Evolutionary conservation across 2,329 filamentous ascomycete species (phyloP).

Genomic region (Neonectria sp.): DNA sequence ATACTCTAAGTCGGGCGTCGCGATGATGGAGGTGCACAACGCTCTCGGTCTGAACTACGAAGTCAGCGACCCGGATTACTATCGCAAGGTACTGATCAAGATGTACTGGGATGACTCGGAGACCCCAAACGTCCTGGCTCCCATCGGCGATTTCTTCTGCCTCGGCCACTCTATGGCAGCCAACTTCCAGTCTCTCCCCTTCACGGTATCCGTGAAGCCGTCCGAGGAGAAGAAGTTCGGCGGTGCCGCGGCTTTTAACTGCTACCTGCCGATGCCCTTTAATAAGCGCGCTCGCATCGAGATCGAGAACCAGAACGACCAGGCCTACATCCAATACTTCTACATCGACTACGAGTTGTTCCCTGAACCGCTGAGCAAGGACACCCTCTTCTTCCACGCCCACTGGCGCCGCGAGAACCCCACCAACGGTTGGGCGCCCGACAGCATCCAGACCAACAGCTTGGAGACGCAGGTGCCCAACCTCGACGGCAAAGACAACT

Average conservation of each 20-base stretch:
- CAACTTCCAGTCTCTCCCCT: constrained; percentile 53
- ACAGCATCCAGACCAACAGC: constrained; percentile 51
- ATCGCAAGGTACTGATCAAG: constrained; percentile 53
- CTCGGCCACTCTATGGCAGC: constrained; percentile 51
- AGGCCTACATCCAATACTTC: constrained; percentile 54
- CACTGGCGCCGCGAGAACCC: constrained; percentile 53
- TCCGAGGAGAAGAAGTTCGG: constrained; percentile 53
- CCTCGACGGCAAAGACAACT: constrained; percentile 49
- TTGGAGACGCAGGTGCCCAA: constrained; percentile 52
- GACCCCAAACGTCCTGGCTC: constrained; percentile 50
- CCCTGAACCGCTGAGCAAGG: constrained; percentile 42
- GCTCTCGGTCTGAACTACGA: constrained; percentile 52
- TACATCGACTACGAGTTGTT: constrained; percentile 54
- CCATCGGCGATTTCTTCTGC: constrained; percentile 53
- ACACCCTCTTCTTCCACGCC: constrained; percentile 53
- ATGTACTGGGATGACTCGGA: constrained; percentile 55
- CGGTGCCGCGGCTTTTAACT: constrained; percentile 53
- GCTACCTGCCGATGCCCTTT: constrained; percentile 53
- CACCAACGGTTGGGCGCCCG: constrained; percentile 52
- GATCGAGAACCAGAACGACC: constrained; percentile 53
- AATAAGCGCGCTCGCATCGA: constrained; percentile 54
- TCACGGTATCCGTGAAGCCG: constrained; percentile 52
- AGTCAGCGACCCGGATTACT: constrained; percentile 53
- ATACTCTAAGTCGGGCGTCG: constrained; percentile 53
- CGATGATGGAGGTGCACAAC: constrained; percentile 54